Evolutionary conservation across 768 basidiomycete species (phyloP), one percentile per base, ranked within the genome.

Genomic region (Trametes maxima): DNA sequence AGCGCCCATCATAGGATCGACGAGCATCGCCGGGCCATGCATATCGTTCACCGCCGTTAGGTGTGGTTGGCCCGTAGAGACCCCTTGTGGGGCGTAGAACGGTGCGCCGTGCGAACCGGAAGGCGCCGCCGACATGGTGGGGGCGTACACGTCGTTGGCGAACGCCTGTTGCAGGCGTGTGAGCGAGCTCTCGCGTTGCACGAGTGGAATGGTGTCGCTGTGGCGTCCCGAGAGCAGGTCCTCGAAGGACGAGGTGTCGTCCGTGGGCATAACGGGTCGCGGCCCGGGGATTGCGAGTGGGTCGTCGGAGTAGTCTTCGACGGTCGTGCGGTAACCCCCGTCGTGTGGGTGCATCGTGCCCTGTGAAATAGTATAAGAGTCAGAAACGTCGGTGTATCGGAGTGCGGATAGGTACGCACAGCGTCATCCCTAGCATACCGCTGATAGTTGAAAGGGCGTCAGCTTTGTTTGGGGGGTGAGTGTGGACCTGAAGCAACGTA

Each of bases 141-240:
- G 64, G 0, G 61, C 61, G 46, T 62, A 68, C 10, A 62, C 49
- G 25, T 57, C 69, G 48, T 68, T 63, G 57, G 68, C 64, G 57
- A 72, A 72, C 4, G 67, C 69, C 8, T 69, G 66, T 54, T 67
- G 68, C 0, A 72, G 57, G 21, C 71, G 69, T 16, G 64, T 59
- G 5, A 69, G 60, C 7, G 71, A 70, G 58, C 68, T 70, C 55
- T 72, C 69, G 13, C 71, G 65, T 56, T 72, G 69, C 8, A 70
- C 68, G 51, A 70, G 66, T 12, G 71, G 71, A 6, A 70, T 52
- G 8, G 39, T 61, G 57, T 68, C 68, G 44, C 47, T 56, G 47
- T 50, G 47, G 1, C 48, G 54, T 12, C 39, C 46, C 4, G 64
- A 54, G 5, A 62, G 58, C 13, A 67, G 59, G n/a, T 67, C 58